Evolutionary conservation across 176 grass and related monocot species (phyloP).

Genomic region (Otatea glauca): DNA sequence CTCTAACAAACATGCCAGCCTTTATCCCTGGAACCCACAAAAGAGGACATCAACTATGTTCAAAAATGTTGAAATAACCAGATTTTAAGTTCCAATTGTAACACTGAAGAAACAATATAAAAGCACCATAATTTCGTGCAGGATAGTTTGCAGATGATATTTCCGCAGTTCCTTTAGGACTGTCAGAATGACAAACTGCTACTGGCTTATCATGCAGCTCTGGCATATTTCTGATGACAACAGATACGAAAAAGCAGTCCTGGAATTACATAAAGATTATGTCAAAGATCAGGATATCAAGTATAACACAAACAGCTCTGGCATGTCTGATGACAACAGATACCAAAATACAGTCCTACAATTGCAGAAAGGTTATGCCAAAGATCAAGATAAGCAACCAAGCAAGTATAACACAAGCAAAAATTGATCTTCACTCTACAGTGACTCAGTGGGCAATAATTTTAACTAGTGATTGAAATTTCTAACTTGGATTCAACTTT

Average conservation of each 20-base stretch:
- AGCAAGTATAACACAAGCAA: not conserved
- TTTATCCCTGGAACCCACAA: constrained; percentile 73
- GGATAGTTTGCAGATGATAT: constrained; percentile 98
- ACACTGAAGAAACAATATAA: constrained; percentile 32
- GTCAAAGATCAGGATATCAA: constrained; percentile 45
- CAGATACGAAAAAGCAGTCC: constrained; percentile 97
- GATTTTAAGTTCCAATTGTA: constrained; percentile 1
- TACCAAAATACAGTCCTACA: constrained; percentile 62
- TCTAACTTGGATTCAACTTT: not conserved
- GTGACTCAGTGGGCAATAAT: constrained; percentile 24
- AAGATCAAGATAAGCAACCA: constrained; percentile 13
- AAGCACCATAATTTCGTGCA: constrained; percentile 74
- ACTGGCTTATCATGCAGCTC: constrained; percentile 87
- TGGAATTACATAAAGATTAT: constrained; percentile 41
- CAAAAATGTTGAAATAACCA: constrained; percentile 33
- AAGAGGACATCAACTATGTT: constrained; percentile 25
- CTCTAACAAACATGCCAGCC: constrained; percentile 93
- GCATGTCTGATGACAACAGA: constrained; percentile 52
- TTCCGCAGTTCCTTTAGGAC: constrained; percentile 93
- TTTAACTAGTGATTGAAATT: constrained; percentile 31
- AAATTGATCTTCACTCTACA: not conserved
- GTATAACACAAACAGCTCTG: constrained; percentile 43
- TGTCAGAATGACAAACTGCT: constrained; percentile 92
- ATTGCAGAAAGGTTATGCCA: constrained; percentile 38
- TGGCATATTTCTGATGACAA: constrained; percentile 80